These are phyloP conservation scores for Babesia caballi DNA, from an alignment of 169 alveolate genomes.

Conservation along the genomic window DNA sequence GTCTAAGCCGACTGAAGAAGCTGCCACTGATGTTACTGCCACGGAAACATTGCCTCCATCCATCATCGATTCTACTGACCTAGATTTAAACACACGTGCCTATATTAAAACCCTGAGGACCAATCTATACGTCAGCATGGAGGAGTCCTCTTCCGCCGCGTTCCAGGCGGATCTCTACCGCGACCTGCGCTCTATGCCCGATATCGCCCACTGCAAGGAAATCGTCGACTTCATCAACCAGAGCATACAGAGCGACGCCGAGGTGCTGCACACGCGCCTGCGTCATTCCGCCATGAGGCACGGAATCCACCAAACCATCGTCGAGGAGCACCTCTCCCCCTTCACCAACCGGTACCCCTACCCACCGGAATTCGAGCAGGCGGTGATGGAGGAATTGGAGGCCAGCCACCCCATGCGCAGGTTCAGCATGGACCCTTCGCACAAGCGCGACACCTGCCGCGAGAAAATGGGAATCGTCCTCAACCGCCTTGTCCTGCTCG, in stretches of 20 bases:
- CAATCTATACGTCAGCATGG: constrained; percentile 8
- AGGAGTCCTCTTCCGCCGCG: not conserved
- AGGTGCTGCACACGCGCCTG: constrained; percentile 17
- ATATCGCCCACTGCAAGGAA: constrained; percentile 15
- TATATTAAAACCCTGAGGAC: not conserved
- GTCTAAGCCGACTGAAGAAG: too few species aligned
- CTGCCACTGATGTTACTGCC: not conserved
- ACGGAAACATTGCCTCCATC: constrained; percentile 29
- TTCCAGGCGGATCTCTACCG: constrained; percentile 38
- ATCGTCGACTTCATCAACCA: constrained; percentile 26
- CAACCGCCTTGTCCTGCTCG: constrained; percentile 55
- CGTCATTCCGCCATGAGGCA: constrained; percentile 3
- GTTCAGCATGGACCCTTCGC: constrained; percentile 4
- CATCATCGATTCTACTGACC: not conserved
- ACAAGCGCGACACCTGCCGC: not conserved
- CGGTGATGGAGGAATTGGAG: constrained; percentile 30
- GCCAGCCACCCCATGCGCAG: constrained; percentile 16
- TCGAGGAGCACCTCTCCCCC: constrained; percentile 27
- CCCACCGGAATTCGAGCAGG: constrained; percentile 27
- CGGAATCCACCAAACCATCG: not conserved
- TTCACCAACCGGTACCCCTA: constrained; percentile 31
- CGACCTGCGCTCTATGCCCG: constrained; percentile 2
- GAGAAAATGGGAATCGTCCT: constrained; percentile 13
- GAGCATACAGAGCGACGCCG: constrained; percentile 26
- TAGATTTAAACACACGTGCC: not conserved